Evolutionary conservation across 805 yeast species (phyloP).

Genomic region (Millerozyma acaciae): DNA sequence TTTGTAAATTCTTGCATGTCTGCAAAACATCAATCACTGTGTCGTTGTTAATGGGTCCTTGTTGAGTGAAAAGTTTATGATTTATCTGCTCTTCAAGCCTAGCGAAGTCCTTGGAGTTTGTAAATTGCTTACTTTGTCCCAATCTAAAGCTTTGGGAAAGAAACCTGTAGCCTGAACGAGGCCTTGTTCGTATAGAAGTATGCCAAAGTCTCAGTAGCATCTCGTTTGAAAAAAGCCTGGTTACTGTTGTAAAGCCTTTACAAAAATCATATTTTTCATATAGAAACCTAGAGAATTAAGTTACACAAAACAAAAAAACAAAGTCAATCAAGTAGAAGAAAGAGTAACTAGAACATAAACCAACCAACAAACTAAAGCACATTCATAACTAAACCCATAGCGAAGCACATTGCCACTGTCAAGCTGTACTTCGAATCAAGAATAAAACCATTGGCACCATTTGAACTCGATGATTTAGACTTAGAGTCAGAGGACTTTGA

Average conservation of each 20-base stretch:
- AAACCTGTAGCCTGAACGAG: no score
- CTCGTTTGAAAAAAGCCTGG: no score
- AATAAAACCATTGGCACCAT: constrained; percentile 1
- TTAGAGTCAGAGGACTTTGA: constrained; percentile 8
- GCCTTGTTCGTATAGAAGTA: no score
- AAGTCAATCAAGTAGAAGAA: constrained; percentile 1
- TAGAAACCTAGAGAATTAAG: no score
- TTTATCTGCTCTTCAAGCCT: constrained; percentile 7
- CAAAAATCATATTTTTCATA: background rate
- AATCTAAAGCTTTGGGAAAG: constrained; percentile 1
- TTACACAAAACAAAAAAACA: constrained; percentile 1
- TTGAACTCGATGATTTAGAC: background rate
- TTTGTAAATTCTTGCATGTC: constrained; percentile 20
- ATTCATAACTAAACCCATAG: no score
- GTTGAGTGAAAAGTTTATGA: constrained; percentile 2
- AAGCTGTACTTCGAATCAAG: background rate
- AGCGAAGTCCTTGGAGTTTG: constrained; percentile 2
- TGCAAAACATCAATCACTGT: constrained; percentile 17
- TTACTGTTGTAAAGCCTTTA: no score
- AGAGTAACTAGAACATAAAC: constrained; percentile 1
- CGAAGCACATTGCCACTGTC: constrained; percentile 1
- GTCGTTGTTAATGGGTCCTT: constrained; percentile 3
- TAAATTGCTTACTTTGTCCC: constrained; percentile 1
- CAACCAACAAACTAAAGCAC: no score
- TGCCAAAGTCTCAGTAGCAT: no score